phyloP scores from a whole-genome alignment of 2,329 filamentous ascomycete species.

The Chaetomiaceae sp. region DNA sequence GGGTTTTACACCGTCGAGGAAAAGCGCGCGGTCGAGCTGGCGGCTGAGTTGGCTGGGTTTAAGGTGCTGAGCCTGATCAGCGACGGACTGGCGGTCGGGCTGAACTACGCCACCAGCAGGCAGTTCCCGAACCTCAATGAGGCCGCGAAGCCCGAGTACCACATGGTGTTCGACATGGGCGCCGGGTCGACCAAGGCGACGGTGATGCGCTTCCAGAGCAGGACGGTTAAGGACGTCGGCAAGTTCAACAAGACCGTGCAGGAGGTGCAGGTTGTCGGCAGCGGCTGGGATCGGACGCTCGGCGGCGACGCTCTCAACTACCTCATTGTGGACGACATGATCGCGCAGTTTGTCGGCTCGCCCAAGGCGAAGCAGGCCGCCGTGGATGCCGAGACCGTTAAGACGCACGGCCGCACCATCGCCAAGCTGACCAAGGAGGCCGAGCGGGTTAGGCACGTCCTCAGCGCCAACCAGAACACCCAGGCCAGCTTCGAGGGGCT shows the following conservation, averaged over 20 bases:
- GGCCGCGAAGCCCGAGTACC: constrained; percentile 79
- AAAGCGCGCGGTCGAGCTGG: constrained; percentile 76
- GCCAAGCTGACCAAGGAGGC: constrained; percentile 92
- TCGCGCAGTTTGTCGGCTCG: constrained; percentile 68
- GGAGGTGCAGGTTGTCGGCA: constrained; percentile 83
- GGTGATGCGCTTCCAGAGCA: constrained; percentile 81
- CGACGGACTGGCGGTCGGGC: constrained; percentile 83
- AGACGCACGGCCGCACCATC: constrained; percentile 72
- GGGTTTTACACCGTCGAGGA: constrained; percentile 87
- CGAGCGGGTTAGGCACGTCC: constrained; percentile 75
- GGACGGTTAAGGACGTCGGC: constrained; percentile 82
- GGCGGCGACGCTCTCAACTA: constrained; percentile 87
- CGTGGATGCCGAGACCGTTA: constrained; percentile 57
- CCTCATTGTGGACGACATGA: constrained; percentile 83
- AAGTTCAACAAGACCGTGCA: constrained; percentile 96
- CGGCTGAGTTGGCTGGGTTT: constrained; percentile 81
- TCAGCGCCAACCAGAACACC: constrained; percentile 88
- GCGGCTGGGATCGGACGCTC: constrained; percentile 82
- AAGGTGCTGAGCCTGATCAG: constrained; percentile 79
- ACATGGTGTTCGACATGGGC: constrained; percentile 96
- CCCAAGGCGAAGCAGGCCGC: constrained; percentile 59
- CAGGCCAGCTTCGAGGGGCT: constrained; percentile 78
- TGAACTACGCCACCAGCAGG: constrained; percentile 90
- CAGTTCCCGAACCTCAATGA: constrained; percentile 81
- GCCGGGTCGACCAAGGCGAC: constrained; percentile 90